Evolutionary conservation across 371 early-diverging fungal species (phyloP).

Genomic region (Mortierella sp.): DNA sequence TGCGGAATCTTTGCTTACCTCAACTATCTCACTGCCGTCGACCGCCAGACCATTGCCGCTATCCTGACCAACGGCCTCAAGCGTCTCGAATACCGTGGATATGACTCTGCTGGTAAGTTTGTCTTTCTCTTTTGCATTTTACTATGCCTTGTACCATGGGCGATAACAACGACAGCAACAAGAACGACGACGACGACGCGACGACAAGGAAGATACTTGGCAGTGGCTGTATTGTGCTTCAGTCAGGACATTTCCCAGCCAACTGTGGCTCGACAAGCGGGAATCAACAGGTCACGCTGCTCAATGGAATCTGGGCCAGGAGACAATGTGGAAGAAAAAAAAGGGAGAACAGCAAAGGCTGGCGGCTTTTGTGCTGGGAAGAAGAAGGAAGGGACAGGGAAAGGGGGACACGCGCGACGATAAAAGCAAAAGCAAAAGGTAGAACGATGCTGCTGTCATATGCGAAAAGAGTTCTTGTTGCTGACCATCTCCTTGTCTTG

Average conservation of each 20-base stretch:
- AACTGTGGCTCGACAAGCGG: background rate
- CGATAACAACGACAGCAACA: too few relatives aligned
- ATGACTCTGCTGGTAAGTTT: constrained; percentile 95
- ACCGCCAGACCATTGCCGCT: constrained; percentile 89
- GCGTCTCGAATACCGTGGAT: constrained; percentile 99
- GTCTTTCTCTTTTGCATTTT: background rate
- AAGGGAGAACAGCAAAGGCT: background rate
- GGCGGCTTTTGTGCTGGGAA: too few relatives aligned
- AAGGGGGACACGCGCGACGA: background rate
- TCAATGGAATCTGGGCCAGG: constrained; percentile 66
- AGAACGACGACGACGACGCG: background rate
- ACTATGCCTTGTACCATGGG: background rate
- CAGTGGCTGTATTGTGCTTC: background rate
- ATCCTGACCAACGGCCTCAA: constrained; percentile 95
- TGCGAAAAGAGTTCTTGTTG: background rate
- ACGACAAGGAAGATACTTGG: background rate
- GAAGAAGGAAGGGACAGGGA: background rate
- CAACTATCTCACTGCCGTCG: constrained; percentile 91
- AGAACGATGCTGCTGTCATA: background rate
- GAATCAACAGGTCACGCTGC: background rate
- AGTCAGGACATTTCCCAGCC: background rate
- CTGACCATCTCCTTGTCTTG: background rate
- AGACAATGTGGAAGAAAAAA: background rate
- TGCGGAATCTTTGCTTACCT: constrained; percentile 99
- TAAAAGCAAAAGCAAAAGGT: too few relatives aligned